Conservation (phyloP, 768 basidiomycete species). For the Mrakia frigida region DNA sequence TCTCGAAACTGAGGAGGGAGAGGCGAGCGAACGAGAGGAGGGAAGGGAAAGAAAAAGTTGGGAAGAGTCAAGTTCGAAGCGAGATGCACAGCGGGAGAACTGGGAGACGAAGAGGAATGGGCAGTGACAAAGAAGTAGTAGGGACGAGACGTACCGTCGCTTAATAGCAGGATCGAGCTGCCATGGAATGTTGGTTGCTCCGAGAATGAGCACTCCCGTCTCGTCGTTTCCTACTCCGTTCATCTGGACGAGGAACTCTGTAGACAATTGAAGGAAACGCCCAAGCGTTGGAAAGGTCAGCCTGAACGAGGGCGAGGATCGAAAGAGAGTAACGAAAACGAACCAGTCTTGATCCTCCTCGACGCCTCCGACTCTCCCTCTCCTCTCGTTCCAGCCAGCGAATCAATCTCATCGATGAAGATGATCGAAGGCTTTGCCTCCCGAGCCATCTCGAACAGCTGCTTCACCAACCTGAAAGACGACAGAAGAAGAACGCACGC, state of each 20-base stretch:
- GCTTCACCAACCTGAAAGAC: conserved; percentile 72
- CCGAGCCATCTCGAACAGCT: conserved; percentile 91
- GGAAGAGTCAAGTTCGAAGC: not conserved
- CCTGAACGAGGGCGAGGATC: not conserved
- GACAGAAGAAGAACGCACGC: not conserved
- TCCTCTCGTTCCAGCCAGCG: conserved; percentile 85
- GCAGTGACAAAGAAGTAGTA: no score
- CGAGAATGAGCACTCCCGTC: conserved; percentile 89
- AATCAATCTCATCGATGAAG: conserved; percentile 98
- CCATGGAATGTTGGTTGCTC: conserved; percentile 99
- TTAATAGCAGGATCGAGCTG: conserved; percentile 96
- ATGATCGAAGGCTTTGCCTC: conserved; percentile 97
- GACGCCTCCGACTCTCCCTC: conserved; percentile 97
- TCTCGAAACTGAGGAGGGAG: conserved; percentile 66
- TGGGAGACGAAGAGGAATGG: not conserved
- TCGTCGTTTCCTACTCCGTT: conserved; percentile 98
- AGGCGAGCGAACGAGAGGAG: not conserved
- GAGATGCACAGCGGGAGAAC: not conserved
- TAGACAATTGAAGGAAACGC: conserved; percentile 7
- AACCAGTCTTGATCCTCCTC: conserved; percentile 91
- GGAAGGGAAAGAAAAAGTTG: not conserved
- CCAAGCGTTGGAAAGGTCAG: no score
- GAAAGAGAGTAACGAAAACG: not conserved
- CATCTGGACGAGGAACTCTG: conserved; percentile 78
- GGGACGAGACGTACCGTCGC: conserved; percentile 59